Evolutionary conservation across 805 yeast species (phyloP), one percentile per base, ranked within the genome.

Genomic region (Kuraishia floccosa): DNA sequence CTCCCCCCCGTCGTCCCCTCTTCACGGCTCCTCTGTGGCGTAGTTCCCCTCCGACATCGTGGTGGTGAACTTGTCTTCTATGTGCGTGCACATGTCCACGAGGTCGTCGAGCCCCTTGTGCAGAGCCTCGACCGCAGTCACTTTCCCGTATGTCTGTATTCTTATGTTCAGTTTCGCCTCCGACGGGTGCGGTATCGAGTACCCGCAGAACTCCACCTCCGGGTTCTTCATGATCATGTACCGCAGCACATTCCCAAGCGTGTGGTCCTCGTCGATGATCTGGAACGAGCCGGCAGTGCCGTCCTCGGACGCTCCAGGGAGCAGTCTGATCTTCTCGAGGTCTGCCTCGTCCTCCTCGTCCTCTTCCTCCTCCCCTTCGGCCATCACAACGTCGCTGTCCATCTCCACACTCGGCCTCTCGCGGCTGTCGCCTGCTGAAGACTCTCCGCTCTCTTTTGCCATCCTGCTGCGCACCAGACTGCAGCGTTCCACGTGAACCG

Each of bases 131-230:
- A 83, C 75, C 3, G 97, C 97, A 3, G 96, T 78, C 40, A 73
- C 68, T 6, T 28, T 25, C 30, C 80, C 96, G 49, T 86, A 87
- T 1, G 98, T 91, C 60, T 91, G 98, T 39, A 91, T 85, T 59
- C 98, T 75, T 35, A 91, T 54, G 58, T 91, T 85, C 57, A 91
- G 63, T 43, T 81, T 79, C 37, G 84, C 67, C 58, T 91, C 98
- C 22, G 95, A 83, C 13, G 98, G 98, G 57, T 91, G 98, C 8
- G 98, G 98, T 42, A 91, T 91, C 27, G 96, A 85, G 60, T 91
- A 91, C 34, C 98, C 98, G 51, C 97, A 89, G 54, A 91, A 91
- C 51, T 91, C 98, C 17, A 91, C 98, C 41, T 86, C 94, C 24
- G 96, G 96, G 49, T 91, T 91, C 60, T 89, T 87, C 94, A 91